Base-by-base conservation (phyloP, 371 early-diverging fungal genomes). In the Saksenaea vasiformis region DNA sequence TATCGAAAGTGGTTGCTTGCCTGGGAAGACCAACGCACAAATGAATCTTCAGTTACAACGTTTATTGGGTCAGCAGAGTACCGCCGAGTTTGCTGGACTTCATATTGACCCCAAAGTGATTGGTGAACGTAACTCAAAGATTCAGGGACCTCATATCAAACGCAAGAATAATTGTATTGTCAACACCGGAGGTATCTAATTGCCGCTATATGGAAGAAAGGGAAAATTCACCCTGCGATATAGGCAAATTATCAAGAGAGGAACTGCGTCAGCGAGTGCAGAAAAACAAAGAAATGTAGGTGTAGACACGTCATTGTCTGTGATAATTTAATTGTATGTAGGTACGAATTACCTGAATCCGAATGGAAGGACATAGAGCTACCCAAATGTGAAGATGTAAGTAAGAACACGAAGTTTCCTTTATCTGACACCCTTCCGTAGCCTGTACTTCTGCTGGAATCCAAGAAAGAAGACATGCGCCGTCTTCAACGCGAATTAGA, bases 1-100 rank as follows among this genome's bases (percentile, higher is more conserved):
- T 60, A 90, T 94, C 66, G 95, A 94, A 58, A 89, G 90, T 53
- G 89, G 88, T 34, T 91, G 93, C 67, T 56, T 80, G 13, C 92
- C 93, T 2, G 96, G 95, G 36, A 96, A 96, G 69, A 95, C 94
- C 36, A 93, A 91, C 62, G 94, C 97, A 10, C 97, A 96, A 76
- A 90, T 95, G 90, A 95, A 96, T 80, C 76, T 96, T 43, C 97
- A 96, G 69, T 85, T 92, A 13, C 97, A 96, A 73, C 84, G 96
- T 24, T 83, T 95, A 82, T 85, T 96, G 1, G 97, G 97, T 0
- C 96, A 96, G 72, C 96, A 96, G 70, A 91, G 92, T 74, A 95
- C 94, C 13, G 95, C 94, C 61, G 96, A 96, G 70, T 96, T 96
- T 73, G 92, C 91, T 24, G 87, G 92, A 44, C 80, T 96, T 54